Percentiles rank a stretch among this genome's conserved stretches.
Conservation (phyloP, 371 early-diverging fungal genomes). For the Syncephalis fuscata region DNA sequence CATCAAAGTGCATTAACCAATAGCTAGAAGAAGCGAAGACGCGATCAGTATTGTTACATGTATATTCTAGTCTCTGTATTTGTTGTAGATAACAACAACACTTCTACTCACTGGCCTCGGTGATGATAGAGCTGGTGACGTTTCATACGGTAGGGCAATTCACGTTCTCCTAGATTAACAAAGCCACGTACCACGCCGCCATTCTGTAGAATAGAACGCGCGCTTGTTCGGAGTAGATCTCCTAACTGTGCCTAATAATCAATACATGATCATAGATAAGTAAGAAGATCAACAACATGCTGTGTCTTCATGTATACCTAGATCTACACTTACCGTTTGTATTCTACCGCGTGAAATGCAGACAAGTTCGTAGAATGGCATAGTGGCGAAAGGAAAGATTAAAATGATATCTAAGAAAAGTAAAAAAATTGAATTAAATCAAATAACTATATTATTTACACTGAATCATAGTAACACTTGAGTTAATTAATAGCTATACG, state of each 20-base stretch:
- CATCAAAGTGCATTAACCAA: constrained; percentile 66
- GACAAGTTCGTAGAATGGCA: constrained; percentile 56
- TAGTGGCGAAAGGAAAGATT: constrained; percentile 5
- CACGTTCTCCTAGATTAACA: constrained; percentile 39
- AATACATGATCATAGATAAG: no score
- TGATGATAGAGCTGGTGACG: constrained; percentile 43
- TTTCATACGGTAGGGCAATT: constrained; percentile 43
- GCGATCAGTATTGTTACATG: no score
- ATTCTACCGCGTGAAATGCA: constrained; percentile 40
- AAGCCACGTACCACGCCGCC: constrained; percentile 68
- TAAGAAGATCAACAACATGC: no score
- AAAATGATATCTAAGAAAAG: not conserved
- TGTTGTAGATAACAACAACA: no score
- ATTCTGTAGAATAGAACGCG: constrained; percentile 44
- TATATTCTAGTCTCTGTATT: no score
- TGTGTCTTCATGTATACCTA: no score
- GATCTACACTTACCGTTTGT: constrained; percentile 33
- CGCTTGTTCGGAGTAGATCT: constrained; percentile 45
- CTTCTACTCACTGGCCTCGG: constrained; percentile 38
- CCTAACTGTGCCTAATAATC: constrained; percentile 39
- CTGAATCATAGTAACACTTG: no score
- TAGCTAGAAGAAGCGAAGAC: constrained; percentile 19
- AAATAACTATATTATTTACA: no score
- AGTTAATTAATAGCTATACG: no score
- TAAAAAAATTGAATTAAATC: not conserved